A percentile compares a stretch with the other conserved stretches of the same genome.
These are phyloP conservation scores for Apiospora aurea DNA, from an alignment of 2,329 filamentous ascomycete genomes.

Conservation along the genomic window DNA sequence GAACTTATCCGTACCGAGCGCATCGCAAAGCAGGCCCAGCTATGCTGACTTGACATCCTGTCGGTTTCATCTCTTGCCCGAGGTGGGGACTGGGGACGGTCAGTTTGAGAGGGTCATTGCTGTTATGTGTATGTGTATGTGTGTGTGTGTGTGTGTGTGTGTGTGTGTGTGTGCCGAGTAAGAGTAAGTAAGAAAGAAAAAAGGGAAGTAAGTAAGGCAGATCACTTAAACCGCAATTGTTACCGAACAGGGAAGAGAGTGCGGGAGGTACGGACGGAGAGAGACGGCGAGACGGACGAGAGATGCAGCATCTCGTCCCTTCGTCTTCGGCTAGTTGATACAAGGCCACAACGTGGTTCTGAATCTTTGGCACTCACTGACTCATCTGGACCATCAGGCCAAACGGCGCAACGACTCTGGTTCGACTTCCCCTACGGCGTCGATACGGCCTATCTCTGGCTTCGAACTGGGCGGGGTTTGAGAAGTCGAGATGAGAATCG, in stretches of 20 bases:
- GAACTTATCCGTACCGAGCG: constrained; percentile 7
- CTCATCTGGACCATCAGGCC: constrained; percentile 17
- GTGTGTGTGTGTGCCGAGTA: background rate
- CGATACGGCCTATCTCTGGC: background rate
- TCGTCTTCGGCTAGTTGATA: constrained; percentile 14
- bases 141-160: background rate
- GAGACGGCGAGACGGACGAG: background rate
- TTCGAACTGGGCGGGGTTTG: background rate
- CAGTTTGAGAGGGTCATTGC: constrained; percentile 1
- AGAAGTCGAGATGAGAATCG: constrained; percentile 19
- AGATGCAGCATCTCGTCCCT: background rate
- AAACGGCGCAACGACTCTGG: constrained; percentile 7
- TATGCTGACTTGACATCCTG: constrained; percentile 16
- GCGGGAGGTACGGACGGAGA: background rate
- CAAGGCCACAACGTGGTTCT: constrained; percentile 4
- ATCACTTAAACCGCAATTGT: background rate
- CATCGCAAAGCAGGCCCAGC: constrained; percentile 2
- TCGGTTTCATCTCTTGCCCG: constrained; percentile 17
- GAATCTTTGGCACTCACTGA: constrained; percentile 15
- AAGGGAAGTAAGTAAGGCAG: background rate
- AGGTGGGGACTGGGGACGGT: background rate
- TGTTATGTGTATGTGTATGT: background rate
- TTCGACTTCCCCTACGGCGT: background rate
- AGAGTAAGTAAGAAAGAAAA: background rate
- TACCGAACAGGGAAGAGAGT: background rate